phyloP scores from a whole-genome alignment of 345 rosid genomes.

The Bruguiera parviflora region DNA sequence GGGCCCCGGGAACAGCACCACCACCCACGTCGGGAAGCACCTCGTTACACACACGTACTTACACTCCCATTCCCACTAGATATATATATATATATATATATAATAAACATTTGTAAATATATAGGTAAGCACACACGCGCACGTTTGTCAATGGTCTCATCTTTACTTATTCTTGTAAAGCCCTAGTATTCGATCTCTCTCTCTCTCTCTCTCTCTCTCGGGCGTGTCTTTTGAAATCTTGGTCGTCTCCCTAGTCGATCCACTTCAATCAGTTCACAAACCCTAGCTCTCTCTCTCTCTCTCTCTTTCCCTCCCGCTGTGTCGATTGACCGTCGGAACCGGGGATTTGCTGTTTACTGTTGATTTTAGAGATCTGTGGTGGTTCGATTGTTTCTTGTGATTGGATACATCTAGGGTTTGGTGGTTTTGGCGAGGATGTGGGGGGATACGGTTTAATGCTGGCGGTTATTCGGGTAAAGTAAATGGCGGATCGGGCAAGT shows the following conservation, averaged over 20 bases:
- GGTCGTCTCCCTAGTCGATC: conserved; percentile 6
- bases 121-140: not conserved
- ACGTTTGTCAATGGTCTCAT: not conserved
- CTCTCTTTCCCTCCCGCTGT: too few relatives aligned
- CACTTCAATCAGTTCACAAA: not conserved
- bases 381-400: not conserved
- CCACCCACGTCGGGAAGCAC: too few relatives aligned
- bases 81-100: not conserved
- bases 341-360: not conserved
- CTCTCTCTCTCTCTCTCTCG: not conserved
- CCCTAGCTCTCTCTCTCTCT: too few relatives aligned
- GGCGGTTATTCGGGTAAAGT: conserved; percentile 36
- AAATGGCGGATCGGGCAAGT: conserved; percentile 71
- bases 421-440: conserved; percentile 15
- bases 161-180: conserved; percentile 28
- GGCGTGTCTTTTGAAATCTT: not conserved
- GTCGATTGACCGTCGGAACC: not conserved
- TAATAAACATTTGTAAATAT: not conserved
- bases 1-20: too few relatives aligned
- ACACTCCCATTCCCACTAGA: too few relatives aligned
- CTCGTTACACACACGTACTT: too few relatives aligned
- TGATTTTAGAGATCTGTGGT: not conserved
- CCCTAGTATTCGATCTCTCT: conserved; percentile 35
- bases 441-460: conserved; percentile 25
- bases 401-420: conserved; percentile 26